phyloP scores from a whole-genome alignment of 2,329 filamentous ascomycete genomes.

The Lasiodiplodia theobromae region DNA sequence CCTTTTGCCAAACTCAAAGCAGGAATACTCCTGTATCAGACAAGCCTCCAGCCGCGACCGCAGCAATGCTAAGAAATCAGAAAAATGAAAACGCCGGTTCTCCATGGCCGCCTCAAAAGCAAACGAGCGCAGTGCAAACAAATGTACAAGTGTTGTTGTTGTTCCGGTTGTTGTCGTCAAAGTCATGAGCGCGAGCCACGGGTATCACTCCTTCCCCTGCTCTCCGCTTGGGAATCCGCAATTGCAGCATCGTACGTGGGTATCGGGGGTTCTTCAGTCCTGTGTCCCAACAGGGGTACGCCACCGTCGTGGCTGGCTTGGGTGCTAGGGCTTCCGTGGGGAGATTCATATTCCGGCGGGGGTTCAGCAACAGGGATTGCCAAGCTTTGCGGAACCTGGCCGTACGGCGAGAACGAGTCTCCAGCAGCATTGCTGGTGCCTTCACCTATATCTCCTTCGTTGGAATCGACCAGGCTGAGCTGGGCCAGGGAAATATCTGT shows the following conservation, averaged over 20 bases:
- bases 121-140: slow-evolving; percentile 20
- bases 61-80: slow-evolving; percentile 21
- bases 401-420: slow-evolving; percentile 17
- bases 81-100: slow-evolving; percentile 16
- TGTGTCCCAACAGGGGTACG: slow-evolving; percentile 51
- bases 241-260: slow-evolving; percentile 84
- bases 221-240: slow-evolving; percentile 84
- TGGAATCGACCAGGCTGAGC: slow-evolving; percentile 72
- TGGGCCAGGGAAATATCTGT: slow-evolving; percentile 96
- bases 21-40: slow-evolving; percentile 13
- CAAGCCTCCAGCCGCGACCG: neutral
- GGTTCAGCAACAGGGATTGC: slow-evolving; percentile 39
- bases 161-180: slow-evolving; percentile 3
- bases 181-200: slow-evolving; percentile 44
- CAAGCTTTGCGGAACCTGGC: slow-evolving; percentile 21
- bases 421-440: slow-evolving; percentile 62
- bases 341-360: slow-evolving; percentile 62
- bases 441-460: slow-evolving; percentile 71
- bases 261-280: slow-evolving; percentile 67
- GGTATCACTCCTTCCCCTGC: slow-evolving; percentile 74
- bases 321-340: slow-evolving; percentile 45
- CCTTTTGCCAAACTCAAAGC: slow-evolving; percentile 11
- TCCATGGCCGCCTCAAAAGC: slow-evolving; percentile 18
- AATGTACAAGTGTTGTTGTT: slow-evolving; percentile 17
- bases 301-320: slow-evolving; percentile 53